These are phyloP conservation scores for Apiospora pterosperma DNA, from an alignment of 2,329 filamentous ascomycete species.

Conservation along the genomic window DNA sequence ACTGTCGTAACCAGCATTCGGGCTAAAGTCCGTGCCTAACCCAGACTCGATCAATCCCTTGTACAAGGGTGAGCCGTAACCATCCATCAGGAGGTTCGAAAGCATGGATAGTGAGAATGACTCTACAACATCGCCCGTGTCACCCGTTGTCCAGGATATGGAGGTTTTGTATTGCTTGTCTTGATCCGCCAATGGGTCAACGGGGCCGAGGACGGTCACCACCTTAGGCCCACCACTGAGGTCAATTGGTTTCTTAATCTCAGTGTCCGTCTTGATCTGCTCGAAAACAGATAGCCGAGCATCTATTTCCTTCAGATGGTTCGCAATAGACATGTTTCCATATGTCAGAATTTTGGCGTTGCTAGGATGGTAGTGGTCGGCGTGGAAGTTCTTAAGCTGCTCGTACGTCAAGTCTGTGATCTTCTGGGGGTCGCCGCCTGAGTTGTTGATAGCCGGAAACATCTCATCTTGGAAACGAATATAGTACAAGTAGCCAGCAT, in stretches of 20 bases:
- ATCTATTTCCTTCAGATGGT: conserved; percentile 78
- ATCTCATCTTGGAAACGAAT: conserved; percentile 94
- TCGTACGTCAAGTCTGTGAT: conserved; percentile 95
- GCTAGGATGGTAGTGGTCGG: conserved; percentile 92
- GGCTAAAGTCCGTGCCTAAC: conserved; percentile 88
- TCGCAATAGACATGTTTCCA: conserved; percentile 81
- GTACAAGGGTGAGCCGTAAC: conserved; percentile 93
- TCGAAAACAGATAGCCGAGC: conserved; percentile 71
- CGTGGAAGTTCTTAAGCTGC: conserved; percentile 84
- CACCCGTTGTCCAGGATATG: conserved; percentile 85
- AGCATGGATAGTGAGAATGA: conserved; percentile 83
- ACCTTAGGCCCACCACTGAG: conserved; percentile 63
- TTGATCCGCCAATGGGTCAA: conserved; percentile 80
- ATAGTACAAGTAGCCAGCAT: conserved; percentile 93
- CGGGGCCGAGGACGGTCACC: conserved; percentile 73
- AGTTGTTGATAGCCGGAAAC: conserved; percentile 93
- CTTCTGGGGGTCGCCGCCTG: conserved; percentile 90
- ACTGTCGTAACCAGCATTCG: conserved; percentile 88
- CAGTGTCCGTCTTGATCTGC: conserved; percentile 63
- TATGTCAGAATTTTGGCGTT: conserved; percentile 97
- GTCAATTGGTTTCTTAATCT: conserved; percentile 73
- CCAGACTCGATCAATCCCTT: conserved; percentile 84
- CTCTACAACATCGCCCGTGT: conserved; percentile 78
- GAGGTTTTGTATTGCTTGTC: conserved; percentile 94
- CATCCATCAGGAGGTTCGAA: conserved; percentile 82